These are phyloP conservation scores for Verticillium isaacii DNA, from an alignment of 2,329 filamentous ascomycete species.

Conservation along the genomic window DNA sequence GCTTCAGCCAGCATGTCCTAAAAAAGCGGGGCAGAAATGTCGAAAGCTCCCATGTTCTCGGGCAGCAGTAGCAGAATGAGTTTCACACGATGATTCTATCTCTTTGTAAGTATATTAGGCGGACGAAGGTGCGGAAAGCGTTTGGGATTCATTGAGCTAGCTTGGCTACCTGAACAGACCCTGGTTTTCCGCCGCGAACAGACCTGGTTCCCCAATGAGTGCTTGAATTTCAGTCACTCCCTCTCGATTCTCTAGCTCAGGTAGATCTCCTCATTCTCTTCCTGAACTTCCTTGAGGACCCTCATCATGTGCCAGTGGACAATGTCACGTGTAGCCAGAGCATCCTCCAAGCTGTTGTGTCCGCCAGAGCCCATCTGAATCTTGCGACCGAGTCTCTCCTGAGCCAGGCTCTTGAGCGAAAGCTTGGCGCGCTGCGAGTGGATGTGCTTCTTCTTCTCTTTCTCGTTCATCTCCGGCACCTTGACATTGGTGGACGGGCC, in stretches of 20 bases:
- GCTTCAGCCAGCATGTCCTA: too few relatives aligned
- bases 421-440: slow-evolving; percentile 14
- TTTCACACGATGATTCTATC: too few relatives aligned
- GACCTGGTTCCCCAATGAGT: too few relatives aligned
- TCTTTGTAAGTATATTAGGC: too few relatives aligned
- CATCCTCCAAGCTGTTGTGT: slow-evolving; percentile 41
- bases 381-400: slow-evolving; percentile 27
- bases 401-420: slow-evolving; percentile 33
- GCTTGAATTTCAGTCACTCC: too few relatives aligned
- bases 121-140: too few relatives aligned
- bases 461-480: not conserved
- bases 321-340: slow-evolving; percentile 36
- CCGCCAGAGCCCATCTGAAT: slow-evolving; percentile 31
- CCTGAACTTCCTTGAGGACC: not conserved
- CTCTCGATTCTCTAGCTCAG: not conserved
- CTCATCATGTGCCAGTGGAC: slow-evolving; percentile 28
- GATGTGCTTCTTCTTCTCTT: slow-evolving; percentile 4
- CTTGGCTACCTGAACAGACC: too few relatives aligned
- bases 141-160: too few relatives aligned
- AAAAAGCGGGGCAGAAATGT: too few relatives aligned
- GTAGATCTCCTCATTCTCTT: not conserved
- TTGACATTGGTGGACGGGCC: not conserved
- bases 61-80: too few relatives aligned
- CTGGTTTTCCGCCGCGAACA: too few relatives aligned
- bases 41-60: too few relatives aligned